Percentiles rank a stretch among this genome's conserved stretches.
Evolutionary conservation across 768 basidiomycete species (phyloP).

Genomic region (Boletus pseudo-olivaceus): DNA sequence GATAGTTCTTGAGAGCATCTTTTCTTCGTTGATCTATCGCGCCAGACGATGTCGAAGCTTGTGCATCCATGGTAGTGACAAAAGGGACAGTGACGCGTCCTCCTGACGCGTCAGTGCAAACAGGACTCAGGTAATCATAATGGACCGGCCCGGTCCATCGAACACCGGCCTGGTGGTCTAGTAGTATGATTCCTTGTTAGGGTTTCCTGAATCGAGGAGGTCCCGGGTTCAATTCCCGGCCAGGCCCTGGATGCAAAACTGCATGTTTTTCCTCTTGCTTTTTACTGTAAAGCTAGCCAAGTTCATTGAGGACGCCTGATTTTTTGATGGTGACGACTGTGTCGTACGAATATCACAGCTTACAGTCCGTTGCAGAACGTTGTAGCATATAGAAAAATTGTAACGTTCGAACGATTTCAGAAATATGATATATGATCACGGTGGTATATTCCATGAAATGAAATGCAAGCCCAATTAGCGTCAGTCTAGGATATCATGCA

Average conservation of each 20-base stretch:
- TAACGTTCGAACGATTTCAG: too few species aligned
- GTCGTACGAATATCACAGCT: not conserved
- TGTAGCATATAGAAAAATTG: too few species aligned
- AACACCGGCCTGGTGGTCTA: conserved; percentile 46
- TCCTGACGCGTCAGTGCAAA: conserved; percentile 27
- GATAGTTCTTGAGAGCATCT: conserved; percentile 73
- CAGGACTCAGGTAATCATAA: not conserved
- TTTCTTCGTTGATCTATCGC: conserved; percentile 66
- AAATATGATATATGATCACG: too few species aligned
- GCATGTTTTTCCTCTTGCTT: not conserved
- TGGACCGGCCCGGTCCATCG: rapidly evolving
- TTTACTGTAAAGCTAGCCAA: not conserved
- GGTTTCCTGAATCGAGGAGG: conserved; percentile 47
- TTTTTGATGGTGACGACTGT: not conserved
- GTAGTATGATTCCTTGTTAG: conserved; percentile 56
- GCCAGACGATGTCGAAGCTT: conserved; percentile 50
- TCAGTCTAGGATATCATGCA: conserved; percentile 11
- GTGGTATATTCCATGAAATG: too few species aligned
- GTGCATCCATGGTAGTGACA: conserved; percentile 26
- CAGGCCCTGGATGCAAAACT: conserved; percentile 37
- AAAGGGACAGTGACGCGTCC: conserved; percentile 9
- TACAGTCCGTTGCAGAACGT: too few species aligned
- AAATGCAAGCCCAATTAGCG: conserved; percentile 7
- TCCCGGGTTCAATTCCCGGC: conserved; percentile 60
- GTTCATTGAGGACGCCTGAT: not conserved